Evolutionary conservation across 1,139 yeast genomes (phyloP).

Genomic region (Lodderomyces elongisporus): DNA sequence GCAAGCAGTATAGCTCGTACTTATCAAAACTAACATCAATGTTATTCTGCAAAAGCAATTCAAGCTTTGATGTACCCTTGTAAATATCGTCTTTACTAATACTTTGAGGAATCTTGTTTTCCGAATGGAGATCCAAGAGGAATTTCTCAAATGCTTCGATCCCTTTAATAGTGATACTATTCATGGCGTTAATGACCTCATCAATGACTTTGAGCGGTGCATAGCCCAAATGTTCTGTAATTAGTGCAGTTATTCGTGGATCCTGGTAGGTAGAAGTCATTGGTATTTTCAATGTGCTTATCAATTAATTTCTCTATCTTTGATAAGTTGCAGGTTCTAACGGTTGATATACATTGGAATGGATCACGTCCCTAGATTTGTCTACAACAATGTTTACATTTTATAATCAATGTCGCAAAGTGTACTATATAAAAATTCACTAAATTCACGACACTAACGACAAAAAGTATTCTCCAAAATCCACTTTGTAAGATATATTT

Average conservation of each 20-base stretch:
- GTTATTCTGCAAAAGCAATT: conserved; percentile 67
- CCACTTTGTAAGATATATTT: no score
- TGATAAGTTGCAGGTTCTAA: no score
- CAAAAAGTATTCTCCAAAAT: no score
- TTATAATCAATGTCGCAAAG: no score
- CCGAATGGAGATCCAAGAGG: conserved; percentile 31
- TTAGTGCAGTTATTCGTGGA: conserved; percentile 13
- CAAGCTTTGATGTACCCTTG: conserved; percentile 75
- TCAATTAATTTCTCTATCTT: no score
- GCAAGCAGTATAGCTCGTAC: conserved; percentile 73
- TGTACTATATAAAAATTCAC: no score
- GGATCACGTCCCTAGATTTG: no score
- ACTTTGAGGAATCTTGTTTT: conserved; percentile 5
- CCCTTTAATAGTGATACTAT: conserved; percentile 78
- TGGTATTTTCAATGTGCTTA: no score
- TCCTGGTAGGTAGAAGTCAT: no score
- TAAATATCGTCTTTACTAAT: conserved; percentile 50
- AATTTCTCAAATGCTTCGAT: conserved; percentile 75
- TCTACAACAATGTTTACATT: no score
- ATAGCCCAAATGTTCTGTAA: conserved; percentile 84
- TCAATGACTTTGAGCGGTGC: conserved; percentile 86
- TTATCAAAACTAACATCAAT: conserved; percentile 86
- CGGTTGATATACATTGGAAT: no score
- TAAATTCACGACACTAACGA: no score
- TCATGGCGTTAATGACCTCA: conserved; percentile 85